phyloP scores from a whole-genome alignment of 2,329 filamentous ascomycete species.

The Diaporthe batatas region DNA sequence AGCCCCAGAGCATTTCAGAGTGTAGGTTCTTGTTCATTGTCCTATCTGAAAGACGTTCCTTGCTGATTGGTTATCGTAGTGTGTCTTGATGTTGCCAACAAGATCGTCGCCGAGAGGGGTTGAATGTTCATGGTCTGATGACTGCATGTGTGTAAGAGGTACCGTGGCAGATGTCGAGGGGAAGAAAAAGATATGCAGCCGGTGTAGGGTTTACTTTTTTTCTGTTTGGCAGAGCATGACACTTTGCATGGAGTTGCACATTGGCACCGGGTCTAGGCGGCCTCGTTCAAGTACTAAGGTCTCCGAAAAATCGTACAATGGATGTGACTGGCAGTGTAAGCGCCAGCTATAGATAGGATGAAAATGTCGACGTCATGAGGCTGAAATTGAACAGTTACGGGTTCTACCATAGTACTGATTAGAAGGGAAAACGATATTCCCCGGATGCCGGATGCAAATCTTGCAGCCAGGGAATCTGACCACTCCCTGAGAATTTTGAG shows the following conservation, averaged over 20 bases:
- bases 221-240: not conserved
- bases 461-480: not conserved
- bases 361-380: constrained; percentile 21
- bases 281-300: no score
- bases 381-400: not conserved
- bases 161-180: not conserved
- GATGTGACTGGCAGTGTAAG: no score
- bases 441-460: constrained; percentile 34
- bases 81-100: constrained; percentile 35
- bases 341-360: not conserved
- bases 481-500: constrained; percentile 22
- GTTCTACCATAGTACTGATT: not conserved
- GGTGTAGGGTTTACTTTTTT: not conserved
- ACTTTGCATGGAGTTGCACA: not conserved
- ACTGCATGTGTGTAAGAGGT: not conserved
- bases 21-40: not conserved
- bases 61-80: not conserved
- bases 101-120: constrained; percentile 14
- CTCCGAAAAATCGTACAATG: not conserved
- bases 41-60: not conserved
- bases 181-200: no score
- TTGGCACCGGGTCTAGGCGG: not conserved
- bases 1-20: constrained; percentile 48
- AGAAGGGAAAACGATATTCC: constrained; percentile 34
- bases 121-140: not conserved